phyloP scores from a whole-genome alignment of 495 filamentous ascomycete species.

The Amniculicola lignicola region DNA sequence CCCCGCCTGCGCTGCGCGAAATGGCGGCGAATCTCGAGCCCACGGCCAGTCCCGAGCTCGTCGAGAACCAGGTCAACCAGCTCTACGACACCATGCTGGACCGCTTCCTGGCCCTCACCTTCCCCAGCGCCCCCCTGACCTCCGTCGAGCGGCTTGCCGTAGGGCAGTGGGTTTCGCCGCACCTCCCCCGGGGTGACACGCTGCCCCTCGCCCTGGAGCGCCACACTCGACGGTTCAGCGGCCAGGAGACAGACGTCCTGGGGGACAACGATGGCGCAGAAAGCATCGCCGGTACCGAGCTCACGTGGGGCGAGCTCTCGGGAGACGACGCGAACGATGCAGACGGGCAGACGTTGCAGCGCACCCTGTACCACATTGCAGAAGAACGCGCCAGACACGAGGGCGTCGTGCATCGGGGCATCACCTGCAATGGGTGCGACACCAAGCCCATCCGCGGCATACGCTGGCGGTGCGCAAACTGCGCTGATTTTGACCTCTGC shows the following conservation, averaged over 20 bases:
- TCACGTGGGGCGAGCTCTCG: constrained; percentile 16
- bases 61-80: constrained; percentile 9
- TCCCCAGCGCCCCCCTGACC: constrained; percentile 5
- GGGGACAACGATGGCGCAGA: constrained; percentile 12
- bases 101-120: constrained; percentile 19
- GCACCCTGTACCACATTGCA: constrained; percentile 48
- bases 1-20: constrained; percentile 1
- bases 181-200: neutral
- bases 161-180: neutral
- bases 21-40: constrained; percentile 8
- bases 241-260: neutral
- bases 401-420: constrained; percentile 90
- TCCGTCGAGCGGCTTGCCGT: constrained; percentile 1
- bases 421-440: constrained; percentile 84
- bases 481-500: constrained; percentile 72
- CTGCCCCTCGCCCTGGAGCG: constrained; percentile 6
- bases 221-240: constrained; percentile 1
- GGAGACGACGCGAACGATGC: constrained; percentile 42
- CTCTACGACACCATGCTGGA: constrained; percentile 27
- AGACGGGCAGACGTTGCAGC: constrained; percentile 54
- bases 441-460: constrained; percentile 85
- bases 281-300: constrained; percentile 28
- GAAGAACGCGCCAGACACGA: constrained; percentile 60
- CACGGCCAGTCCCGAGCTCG: neutral
- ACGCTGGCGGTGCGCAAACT: constrained; percentile 88